A percentile compares a stretch with the other conserved stretches of the same genome.
Evolutionary conservation across 306 rosid species (phyloP).

Genomic region (Cajanus cajan): DNA sequence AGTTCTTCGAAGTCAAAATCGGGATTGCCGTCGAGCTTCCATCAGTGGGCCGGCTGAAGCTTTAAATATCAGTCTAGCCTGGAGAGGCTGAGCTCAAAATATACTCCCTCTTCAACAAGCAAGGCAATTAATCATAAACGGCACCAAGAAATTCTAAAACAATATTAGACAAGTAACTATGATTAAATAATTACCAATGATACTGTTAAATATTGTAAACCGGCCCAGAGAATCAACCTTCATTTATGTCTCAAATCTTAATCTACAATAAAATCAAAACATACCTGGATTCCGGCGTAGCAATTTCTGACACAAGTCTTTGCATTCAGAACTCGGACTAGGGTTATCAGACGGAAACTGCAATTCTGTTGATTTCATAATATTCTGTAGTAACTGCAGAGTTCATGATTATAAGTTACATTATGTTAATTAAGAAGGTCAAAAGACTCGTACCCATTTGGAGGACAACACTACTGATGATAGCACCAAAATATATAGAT

Average conservation of each 20-base stretch:
- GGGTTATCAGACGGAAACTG: slow-evolving; percentile 66
- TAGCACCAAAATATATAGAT: slow-evolving; percentile 11
- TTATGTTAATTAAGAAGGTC: slow-evolving; percentile 16
- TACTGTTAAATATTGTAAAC: slow-evolving; percentile 19
- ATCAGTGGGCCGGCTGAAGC: no score
- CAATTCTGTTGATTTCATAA: slow-evolving; percentile 81
- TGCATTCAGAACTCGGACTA: slow-evolving; percentile 75
- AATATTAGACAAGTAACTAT: not conserved
- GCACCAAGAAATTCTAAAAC: slow-evolving; percentile 8
- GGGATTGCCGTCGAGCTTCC: no score
- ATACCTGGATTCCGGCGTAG: slow-evolving; percentile 96
- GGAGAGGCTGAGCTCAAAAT: no score
- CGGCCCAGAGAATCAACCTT: not conserved
- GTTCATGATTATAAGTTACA: slow-evolving; percentile 11
- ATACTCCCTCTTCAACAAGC: no score
- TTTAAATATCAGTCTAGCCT: no score
- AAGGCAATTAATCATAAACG: slow-evolving; percentile 9
- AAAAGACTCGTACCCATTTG: slow-evolving; percentile 24
- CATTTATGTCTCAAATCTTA: slow-evolving; percentile 21
- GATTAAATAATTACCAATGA: slow-evolving; percentile 10
- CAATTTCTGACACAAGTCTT: slow-evolving; percentile 88
- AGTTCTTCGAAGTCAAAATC: no score
- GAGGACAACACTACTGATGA: slow-evolving; percentile 11
- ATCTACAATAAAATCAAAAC: slow-evolving; percentile 22
- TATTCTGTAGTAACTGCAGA: slow-evolving; percentile 94